Evolutionary conservation across 768 basidiomycete genomes (phyloP).

Genomic region (Suillus lakei): DNA sequence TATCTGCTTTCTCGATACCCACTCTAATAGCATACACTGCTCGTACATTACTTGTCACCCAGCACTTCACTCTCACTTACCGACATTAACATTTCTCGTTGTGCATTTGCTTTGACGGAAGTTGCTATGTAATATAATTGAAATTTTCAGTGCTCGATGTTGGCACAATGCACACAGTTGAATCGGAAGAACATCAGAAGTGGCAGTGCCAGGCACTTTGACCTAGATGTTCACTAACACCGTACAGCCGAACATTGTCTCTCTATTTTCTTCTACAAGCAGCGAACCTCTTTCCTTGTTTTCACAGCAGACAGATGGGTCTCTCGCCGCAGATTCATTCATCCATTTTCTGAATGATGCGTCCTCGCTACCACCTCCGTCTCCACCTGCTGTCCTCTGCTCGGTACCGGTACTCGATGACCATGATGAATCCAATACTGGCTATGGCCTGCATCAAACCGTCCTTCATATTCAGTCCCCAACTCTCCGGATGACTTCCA

Average conservation of each 20-base stretch:
- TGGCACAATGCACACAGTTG: background rate
- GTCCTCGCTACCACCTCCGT: constrained; percentile 51
- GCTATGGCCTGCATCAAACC: constrained; percentile 56
- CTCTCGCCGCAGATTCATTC: constrained; percentile 64
- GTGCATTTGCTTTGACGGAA: background rate
- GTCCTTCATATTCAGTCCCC: constrained; percentile 85
- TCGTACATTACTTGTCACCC: background rate
- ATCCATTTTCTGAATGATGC: constrained; percentile 66
- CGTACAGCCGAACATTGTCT: constrained; percentile 67
- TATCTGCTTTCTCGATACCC: constrained; percentile 1
- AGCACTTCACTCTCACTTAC: background rate
- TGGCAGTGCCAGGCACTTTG: background rate
- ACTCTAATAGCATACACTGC: background rate
- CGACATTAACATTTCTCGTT: background rate
- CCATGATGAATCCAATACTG: constrained; percentile 36
- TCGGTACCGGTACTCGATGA: constrained; percentile 40
- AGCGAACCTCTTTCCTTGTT: constrained; percentile 67
- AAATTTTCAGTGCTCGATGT: background rate
- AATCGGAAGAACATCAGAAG: background rate
- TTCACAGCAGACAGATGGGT: constrained; percentile 47
- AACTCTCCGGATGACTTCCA: constrained; percentile 66
- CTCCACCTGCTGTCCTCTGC: constrained; percentile 51
- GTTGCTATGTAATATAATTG: background rate
- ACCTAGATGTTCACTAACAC: constrained; percentile 58
- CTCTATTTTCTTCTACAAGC: constrained; percentile 76